Base-by-base conservation (phyloP, 768 basidiomycete species). In the Lactarius akahatsu region DNA sequence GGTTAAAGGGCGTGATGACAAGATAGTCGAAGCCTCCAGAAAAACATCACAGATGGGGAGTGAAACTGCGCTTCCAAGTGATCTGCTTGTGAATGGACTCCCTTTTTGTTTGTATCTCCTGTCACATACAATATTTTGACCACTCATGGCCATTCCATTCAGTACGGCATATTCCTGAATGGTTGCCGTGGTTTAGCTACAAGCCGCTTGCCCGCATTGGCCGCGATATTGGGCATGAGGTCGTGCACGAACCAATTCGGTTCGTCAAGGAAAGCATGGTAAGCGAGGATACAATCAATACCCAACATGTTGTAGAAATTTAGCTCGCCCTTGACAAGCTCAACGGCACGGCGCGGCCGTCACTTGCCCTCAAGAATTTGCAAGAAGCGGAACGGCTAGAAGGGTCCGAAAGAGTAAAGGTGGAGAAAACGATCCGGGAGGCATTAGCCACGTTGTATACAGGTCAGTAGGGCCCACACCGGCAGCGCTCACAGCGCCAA, bases 201-300 rank as follows among this genome's bases (percentile, higher is more conserved):
- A 61, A 62, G 54, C 59, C 65, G 4, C 45, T 66, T 34, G 60
- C 60, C 3, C 59, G 60, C 5, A 4, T 26, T 0, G 65, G 52
- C 4, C n/a, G 11, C 26, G 20, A 62, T 23, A 0, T 67, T 3
- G 50, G 57, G 5, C 36, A 28, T 11, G 34, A 52, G 23, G 43
- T 30, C 18, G 4, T 63, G 20, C 15, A 63, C 45, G 30, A 11
- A 3, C 66, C 61, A 4, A 58, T 50, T 26, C n/a, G 18, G 10
- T 67, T 57, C 3, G 65, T 63, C n/a, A 67, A n/a, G 41, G 54
- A 67, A 45, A 34, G 50, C 32, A 59, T 67, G 55, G 65, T 61
- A 57, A 30, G 36, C 2, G 3, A 47, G n/a, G 13, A 32, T 32
- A 18, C 23, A 32, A 40, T 47, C 43, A 20, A 45, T 20, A 23